A percentile compares a stretch with the other conserved stretches of the same genome.
These are phyloP conservation scores for Alternaria sp. DNA, from an alignment of 2,329 filamentous ascomycete genomes.

Conservation along the genomic window DNA sequence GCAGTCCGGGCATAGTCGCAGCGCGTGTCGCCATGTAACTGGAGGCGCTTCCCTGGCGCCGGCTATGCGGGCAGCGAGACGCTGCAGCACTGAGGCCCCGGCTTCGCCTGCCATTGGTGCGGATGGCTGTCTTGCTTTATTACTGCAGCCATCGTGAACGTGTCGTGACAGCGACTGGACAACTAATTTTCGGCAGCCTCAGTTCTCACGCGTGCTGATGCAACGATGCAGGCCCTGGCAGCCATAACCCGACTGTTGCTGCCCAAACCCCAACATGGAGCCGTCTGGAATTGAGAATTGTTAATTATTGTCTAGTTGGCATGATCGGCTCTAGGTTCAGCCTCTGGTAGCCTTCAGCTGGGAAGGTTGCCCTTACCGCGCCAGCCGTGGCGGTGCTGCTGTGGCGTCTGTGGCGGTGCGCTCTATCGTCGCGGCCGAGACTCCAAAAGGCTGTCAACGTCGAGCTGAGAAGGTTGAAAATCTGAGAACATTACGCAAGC, in stretches of 20 bases:
- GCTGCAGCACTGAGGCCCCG: slow-evolving; percentile 19
- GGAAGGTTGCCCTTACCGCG: slow-evolving; percentile 5
- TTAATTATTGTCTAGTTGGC: slow-evolving; percentile 11
- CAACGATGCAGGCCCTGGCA: slow-evolving; percentile 24
- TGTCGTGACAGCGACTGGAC: slow-evolving; percentile 40
- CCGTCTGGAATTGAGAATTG: not conserved
- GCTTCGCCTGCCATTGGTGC: slow-evolving; percentile 9
- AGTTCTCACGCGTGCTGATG: slow-evolving; percentile 35
- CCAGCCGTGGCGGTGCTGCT: slow-evolving; percentile 3
- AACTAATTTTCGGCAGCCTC: slow-evolving; percentile 21
- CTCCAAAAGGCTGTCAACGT: not conserved
- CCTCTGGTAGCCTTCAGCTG: slow-evolving; percentile 1
- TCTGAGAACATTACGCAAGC: not conserved
- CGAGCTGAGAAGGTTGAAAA: not conserved
- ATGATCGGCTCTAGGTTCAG: slow-evolving; percentile 2
- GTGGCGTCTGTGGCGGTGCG: slow-evolving; percentile 13
- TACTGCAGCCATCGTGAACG: slow-evolving; percentile 38
- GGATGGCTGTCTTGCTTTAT: slow-evolving; percentile 1
- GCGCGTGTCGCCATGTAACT: slow-evolving; percentile 44
- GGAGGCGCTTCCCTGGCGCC: slow-evolving; percentile 28
- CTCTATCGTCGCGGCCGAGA: not conserved
- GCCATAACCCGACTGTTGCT: slow-evolving; percentile 25
- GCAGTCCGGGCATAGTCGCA: slow-evolving; percentile 26
- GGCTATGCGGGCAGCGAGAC: slow-evolving; percentile 45
- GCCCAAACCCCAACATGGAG: slow-evolving; percentile 24